These are phyloP conservation scores for barrel medic (Medicago truncatula) DNA, from an alignment of 306 rosid species.

Conservation along the genomic window DNA sequence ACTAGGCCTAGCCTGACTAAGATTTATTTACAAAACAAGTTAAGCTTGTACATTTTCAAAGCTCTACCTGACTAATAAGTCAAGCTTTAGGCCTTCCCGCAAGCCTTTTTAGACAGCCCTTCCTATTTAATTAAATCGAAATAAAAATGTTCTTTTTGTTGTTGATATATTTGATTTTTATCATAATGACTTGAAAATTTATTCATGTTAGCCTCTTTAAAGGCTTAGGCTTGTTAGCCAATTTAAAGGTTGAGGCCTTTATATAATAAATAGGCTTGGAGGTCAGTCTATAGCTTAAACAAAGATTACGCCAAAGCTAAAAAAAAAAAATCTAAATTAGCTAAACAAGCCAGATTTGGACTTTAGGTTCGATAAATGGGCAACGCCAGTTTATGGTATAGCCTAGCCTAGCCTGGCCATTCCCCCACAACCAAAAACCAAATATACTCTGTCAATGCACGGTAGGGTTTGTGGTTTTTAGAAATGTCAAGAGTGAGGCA, in stretches of 20 bases:
- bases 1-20: neutral
- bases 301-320: neutral
- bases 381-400: neutral
- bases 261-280: too few relatives aligned
- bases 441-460: neutral
- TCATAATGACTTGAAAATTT: too few relatives aligned
- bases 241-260: too few relatives aligned
- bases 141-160: too few relatives aligned
- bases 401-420: neutral
- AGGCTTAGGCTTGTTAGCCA: too few relatives aligned
- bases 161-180: too few relatives aligned
- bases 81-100: neutral
- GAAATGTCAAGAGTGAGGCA: neutral
- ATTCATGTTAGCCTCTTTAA: too few relatives aligned
- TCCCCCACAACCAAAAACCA: constrained; percentile 3
- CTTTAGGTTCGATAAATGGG: neutral
- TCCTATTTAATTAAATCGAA: neutral
- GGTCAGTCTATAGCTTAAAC: too few relatives aligned
- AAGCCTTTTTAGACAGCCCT: neutral
- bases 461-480: neutral
- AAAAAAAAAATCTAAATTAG: neutral
- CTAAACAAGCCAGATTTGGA: neutral
- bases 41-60: neutral
- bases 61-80: neutral
- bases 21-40: neutral